Evolutionary conservation across 768 basidiomycete species (phyloP), one percentile per base, ranked within the genome.

Genomic region (Naganishia friedmannii): DNA sequence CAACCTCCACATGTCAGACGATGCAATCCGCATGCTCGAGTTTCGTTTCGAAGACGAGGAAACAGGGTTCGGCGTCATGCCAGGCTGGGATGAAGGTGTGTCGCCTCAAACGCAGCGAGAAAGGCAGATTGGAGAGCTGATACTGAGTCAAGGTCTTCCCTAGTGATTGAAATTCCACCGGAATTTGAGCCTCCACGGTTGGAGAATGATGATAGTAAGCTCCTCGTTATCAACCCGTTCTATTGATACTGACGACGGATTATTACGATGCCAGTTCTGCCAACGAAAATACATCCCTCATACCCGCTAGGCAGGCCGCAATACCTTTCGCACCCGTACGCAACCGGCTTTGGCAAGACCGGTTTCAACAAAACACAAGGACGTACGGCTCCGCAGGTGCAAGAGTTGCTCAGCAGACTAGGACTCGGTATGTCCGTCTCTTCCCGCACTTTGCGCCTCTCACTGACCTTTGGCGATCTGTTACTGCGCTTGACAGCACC

Each of bases 1-100:
- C 56, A 55, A 71, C 53, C 63, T 71, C 1, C 70, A 71, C 66
- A 67, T 58, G 54, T 60, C 70, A 17, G 48, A 63, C 45, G 66
- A 55, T n/a, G 66, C 70, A 8, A 48, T 71, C 26, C 70, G 66
- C 12, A 71, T 71, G 70, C 58, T 71, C 37, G 70, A 71, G 26
- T 71, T 71, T 48, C 56, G 66, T 0, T 66, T 67, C 26, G 70
- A 67, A 32, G 70, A 71, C 21, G 66, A 67, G 21, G 56, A 55
- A 26, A 67, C 46, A 32, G 66, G 55, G 15, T 71, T 71, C 37
- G 70, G 70, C 17, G 67, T 39, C 32, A 66, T 71, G 66, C 56
- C 66, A 29, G 70, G 70, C 7, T 71, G 56, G 42, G 66, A 67
- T 54, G 70, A 71, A 28, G 66, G 70, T 71, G 37, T 53, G 66